Base-by-base conservation (phyloP, 345 rosid species). In the Eucalyptus erythrocorys region DNA sequence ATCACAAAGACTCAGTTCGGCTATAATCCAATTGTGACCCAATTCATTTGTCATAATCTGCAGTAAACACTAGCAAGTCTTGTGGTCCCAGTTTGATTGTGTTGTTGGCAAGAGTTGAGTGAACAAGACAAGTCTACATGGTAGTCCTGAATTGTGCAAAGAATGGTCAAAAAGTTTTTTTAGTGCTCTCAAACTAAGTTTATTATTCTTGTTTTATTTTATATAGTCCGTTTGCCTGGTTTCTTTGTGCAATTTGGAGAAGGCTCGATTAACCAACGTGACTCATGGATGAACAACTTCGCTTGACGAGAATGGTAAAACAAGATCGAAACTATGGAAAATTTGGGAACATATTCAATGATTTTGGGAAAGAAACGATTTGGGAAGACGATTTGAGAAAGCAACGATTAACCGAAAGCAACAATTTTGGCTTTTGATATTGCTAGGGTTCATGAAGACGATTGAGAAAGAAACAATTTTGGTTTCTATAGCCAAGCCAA, bases 1-100 rank as follows among this genome's bases (percentile, higher is more conserved):
- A 55, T 59, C 3, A 4, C 2, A 0, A 59, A 59, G 32, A 59
- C 32, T 13, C 0, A 3, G 14, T 27, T 59, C 4, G 3, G 32
- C 66, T 27, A 59, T 12, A 27, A 59, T 12, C 24, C 2, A 59
- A 7, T 59, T 59, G 66, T 26, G n/a, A 59, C 13, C 14, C 16
- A 12, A 27, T 59, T 59, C 2, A 2, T 19, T 51, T 2, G 4
- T 51, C 55, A 59, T 32, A 59, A 59, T 59, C 4, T 27, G n/a
- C 32, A 27, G 3, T 12, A 12, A 27, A 59, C n/a, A 59, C 32
- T 26, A 59, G 32, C 7, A 59, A 59, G 66, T 59, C 32, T 59
- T 59, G 32, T 59, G 32, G 2, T 59, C 66, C 66, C 0, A 27
- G 32, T 59, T 59, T 1, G 16, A 59, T 27, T 59, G 40, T 64